phyloP scores from a whole-genome alignment of 2,329 filamentous ascomycete species.

The Ophiosphaerella herpotricha region DNA sequence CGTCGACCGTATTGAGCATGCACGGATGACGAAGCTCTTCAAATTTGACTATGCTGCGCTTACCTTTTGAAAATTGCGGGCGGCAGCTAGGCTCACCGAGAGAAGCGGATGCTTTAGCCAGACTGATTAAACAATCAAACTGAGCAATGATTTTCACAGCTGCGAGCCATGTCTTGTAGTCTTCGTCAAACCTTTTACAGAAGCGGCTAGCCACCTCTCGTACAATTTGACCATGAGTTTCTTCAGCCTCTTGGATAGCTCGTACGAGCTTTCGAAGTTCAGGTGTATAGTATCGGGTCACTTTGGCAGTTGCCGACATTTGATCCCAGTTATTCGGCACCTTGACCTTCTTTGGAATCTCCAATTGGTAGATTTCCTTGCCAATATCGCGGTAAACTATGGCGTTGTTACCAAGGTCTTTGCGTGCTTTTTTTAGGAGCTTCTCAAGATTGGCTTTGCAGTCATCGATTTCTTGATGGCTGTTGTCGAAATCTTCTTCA shows the following conservation, averaged over 20 bases:
- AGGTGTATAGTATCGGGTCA: slow-evolving; percentile 92
- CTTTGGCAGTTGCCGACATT: slow-evolving; percentile 89
- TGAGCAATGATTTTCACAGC: slow-evolving; percentile 91
- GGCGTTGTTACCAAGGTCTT: slow-evolving; percentile 72
- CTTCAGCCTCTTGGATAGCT: slow-evolving; percentile 88
- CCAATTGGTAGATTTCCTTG: slow-evolving; percentile 96
- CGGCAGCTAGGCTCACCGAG: slow-evolving; percentile 87
- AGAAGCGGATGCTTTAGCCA: slow-evolving; percentile 84
- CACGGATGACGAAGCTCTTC: slow-evolving; percentile 92
- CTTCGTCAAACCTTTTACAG: slow-evolving; percentile 83
- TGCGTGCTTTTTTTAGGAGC: slow-evolving; percentile 72
- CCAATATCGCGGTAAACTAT: slow-evolving; percentile 71
- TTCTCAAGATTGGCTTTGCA: slow-evolving; percentile 74
- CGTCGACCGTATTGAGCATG: slow-evolving; percentile 83
- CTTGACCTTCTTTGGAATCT: slow-evolving; percentile 83
- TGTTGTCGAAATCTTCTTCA: slow-evolving; percentile 89
- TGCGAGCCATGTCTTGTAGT: slow-evolving; percentile 83
- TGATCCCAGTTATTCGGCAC: slow-evolving; percentile 90
- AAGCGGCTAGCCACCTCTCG: slow-evolving; percentile 84
- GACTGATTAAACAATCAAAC: slow-evolving; percentile 90
- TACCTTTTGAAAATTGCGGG: slow-evolving; percentile 82
- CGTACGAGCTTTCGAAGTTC: slow-evolving; percentile 83
- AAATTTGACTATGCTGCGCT: slow-evolving; percentile 88
- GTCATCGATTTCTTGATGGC: slow-evolving; percentile 73
- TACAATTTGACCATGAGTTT: slow-evolving; percentile 88